Evolutionary conservation across 1,284 basidiomycete species (phyloP), one percentile per base, ranked within the genome.

Genomic region (Puccinia novopanici): DNA sequence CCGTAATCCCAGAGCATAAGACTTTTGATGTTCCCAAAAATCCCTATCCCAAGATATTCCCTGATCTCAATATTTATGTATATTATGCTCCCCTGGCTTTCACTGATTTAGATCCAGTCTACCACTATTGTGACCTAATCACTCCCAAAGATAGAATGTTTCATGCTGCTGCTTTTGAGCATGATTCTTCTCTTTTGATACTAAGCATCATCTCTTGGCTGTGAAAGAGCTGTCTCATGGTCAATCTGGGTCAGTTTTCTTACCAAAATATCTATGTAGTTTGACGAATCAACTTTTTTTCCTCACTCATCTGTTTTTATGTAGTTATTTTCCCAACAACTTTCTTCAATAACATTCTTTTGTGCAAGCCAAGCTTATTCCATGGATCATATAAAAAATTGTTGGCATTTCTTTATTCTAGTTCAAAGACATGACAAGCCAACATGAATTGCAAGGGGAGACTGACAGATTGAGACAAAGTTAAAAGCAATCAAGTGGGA

Each of bases 1-100:
- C 27, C 24, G 40, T 17, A 73, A 57, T 40, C 8, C 57, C 24
- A 34, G 19, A 5, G 57, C 40, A n/a, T n/a, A n/a, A n/a, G n/a
- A n/a, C 67, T 40, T 40, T 70, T 57, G 75, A 76, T 30, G 4
- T 1, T 63, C 34, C 37, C 6, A 65, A 76, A 24, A 55, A 67
- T n/a, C 75, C 75, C 45, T 77, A 68, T 42, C 61, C 45, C 24
- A 77, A 40, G 34, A 42, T 78, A 42, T 78, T 65, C 40, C 63
- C 48, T 22, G 65, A 70, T 55, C 52, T 78, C 19, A 50, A 78
- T 45, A 42, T 78, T 10, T 30, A 59, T 34, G 8, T 42, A n/a
- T 70, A 54, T 42, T 78, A 78, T 70, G 3, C 63, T 52, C 75
- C 65, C 10, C 65, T 65, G 24, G 15, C n/a, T 42, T 61, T 78